Conservation (phyloP, 2,329 filamentous ascomycete genomes). For the Triangularia verruculosa region DNA sequence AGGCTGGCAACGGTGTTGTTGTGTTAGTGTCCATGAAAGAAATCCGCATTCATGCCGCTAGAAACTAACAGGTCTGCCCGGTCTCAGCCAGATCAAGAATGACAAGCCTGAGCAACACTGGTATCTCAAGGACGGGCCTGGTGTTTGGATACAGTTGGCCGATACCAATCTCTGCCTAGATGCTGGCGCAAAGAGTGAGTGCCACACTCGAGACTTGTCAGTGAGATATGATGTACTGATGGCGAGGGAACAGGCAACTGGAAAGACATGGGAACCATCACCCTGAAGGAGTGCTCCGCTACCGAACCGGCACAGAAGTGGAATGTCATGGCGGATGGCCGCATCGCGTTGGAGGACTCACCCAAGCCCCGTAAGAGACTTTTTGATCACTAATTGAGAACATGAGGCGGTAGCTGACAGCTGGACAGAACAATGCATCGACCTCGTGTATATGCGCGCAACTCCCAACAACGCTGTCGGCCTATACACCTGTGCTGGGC, state of each 20-base stretch:
- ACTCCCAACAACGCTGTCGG: conserved; percentile 42
- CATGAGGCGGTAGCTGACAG: conserved; percentile 1
- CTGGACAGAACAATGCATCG: conserved; percentile 38
- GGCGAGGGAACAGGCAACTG: conserved; percentile 34
- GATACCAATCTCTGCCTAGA: conserved; percentile 41
- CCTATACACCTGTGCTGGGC: conserved; percentile 38
- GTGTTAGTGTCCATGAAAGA: conserved; percentile 31
- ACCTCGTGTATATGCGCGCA: conserved; percentile 41
- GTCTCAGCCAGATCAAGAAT: conserved; percentile 32
- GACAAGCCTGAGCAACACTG: conserved; percentile 40
- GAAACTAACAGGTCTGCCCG: background rate
- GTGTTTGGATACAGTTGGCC: conserved; percentile 37
- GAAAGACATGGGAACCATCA: conserved; percentile 41
- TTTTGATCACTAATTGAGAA: background rate
- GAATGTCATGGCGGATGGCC: conserved; percentile 38
- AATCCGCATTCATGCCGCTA: background rate
- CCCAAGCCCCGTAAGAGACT: conserved; percentile 35
- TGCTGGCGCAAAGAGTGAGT: conserved; percentile 35
- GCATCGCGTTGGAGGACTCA: conserved; percentile 35
- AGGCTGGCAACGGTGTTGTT: conserved; percentile 35
- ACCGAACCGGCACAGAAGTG: conserved; percentile 36
- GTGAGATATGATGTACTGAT: background rate
- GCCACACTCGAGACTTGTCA: background rate
- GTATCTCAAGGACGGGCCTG: conserved; percentile 36
- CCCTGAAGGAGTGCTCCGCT: conserved; percentile 35